phyloP scores from a whole-genome alignment of 176 grass and related monocot genomes.

The Cenchrus purpureus region DNA sequence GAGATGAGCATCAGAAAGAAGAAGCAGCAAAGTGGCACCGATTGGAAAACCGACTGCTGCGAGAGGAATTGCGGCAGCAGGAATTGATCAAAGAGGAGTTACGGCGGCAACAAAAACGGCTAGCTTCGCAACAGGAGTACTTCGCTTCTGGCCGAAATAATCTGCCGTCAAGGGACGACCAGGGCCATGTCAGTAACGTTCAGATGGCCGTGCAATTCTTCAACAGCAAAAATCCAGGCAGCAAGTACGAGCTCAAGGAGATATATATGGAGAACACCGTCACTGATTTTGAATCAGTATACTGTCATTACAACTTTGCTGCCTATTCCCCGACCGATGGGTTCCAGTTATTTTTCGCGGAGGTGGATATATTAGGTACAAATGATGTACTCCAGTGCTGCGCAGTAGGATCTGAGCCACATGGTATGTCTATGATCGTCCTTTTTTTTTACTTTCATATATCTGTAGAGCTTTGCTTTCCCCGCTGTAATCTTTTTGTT shows the following conservation, averaged over 20 bases:
- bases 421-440: not conserved
- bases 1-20: not conserved
- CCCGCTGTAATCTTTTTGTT: not conserved
- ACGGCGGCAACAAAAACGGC: too few relatives aligned
- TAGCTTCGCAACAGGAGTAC: too few relatives aligned
- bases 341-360: not conserved
- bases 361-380: not conserved
- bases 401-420: not conserved
- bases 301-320: slow-evolving; percentile 1
- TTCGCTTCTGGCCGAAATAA: too few relatives aligned
- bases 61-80: too few relatives aligned
- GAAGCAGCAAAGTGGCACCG: not conserved
- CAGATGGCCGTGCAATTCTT: too few relatives aligned
- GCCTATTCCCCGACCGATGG: not conserved
- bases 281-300: not conserved
- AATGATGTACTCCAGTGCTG: not conserved
- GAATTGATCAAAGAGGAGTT: too few relatives aligned
- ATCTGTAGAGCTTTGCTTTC: not conserved
- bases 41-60: not conserved
- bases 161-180: too few relatives aligned
- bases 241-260: not conserved
- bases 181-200: too few relatives aligned
- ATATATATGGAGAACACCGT: not conserved
- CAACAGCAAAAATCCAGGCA: not conserved
- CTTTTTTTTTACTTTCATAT: not conserved